A percentile compares a stretch with the other conserved stretches of the same genome.
phyloP scores from a whole-genome alignment of 306 rosid genomes.

The Vachellia pachyceras region DNA sequence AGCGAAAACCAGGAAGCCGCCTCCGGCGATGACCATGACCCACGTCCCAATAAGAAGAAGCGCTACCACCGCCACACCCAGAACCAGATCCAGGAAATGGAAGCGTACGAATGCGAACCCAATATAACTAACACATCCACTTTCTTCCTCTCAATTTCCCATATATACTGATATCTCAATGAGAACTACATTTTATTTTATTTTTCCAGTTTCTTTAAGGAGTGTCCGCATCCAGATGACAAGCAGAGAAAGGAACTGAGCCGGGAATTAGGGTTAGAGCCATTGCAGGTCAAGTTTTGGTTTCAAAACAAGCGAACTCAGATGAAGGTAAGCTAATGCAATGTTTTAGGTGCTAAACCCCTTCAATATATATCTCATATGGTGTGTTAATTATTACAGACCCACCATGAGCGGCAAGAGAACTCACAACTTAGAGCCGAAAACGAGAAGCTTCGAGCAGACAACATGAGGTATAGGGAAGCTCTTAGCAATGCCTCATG shows the following conservation, averaged over 20 bases:
- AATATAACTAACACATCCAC: background rate
- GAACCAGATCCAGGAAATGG: conserved; percentile 99
- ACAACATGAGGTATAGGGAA: conserved; percentile 91
- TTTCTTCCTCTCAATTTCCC: background rate
- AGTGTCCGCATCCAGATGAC: conserved; percentile 99
- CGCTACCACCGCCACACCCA: conserved; percentile 99
- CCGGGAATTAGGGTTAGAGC: conserved; percentile 88
- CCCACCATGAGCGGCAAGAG: conserved; percentile 93
- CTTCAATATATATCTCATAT: background rate
- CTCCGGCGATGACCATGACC: conserved; percentile 86
- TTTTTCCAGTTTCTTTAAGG: conserved; percentile 77
- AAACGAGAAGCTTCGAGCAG: conserved; percentile 85
- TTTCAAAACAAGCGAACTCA: conserved; percentile 99
- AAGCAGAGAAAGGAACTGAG: conserved; percentile 98
- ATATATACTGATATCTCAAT: background rate
- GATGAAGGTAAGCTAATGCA: conserved; percentile 70
- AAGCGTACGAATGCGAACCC: conserved; percentile 69
- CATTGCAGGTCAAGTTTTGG: conserved; percentile 96
- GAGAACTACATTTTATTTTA: background rate
- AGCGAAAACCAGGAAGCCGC: conserved; percentile 86
- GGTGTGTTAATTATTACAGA: conserved; percentile 46
- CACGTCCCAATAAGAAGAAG: conserved; percentile 86
- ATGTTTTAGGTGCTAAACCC: background rate
- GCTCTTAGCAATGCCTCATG: conserved; percentile 96
- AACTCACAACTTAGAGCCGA: conserved; percentile 79